Conservation (phyloP, 108 stramenopile genomes). For the Pseudonitzschia multiseries region DNA sequence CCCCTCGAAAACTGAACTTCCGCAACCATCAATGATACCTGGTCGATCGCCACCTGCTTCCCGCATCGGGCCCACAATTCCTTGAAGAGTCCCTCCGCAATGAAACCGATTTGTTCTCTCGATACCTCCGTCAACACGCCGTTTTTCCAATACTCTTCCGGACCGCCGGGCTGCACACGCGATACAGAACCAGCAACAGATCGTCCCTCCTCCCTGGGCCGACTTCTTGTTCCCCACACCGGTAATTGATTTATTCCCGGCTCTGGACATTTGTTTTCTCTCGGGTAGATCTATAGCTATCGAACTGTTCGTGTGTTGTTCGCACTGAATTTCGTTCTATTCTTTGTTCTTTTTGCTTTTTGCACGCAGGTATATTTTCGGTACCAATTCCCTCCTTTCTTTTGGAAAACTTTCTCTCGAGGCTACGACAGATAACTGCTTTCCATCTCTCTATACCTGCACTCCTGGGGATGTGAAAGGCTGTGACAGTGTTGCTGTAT, state of each 20-base stretch:
- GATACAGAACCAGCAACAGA: background rate
- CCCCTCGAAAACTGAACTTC: conserved; percentile 42
- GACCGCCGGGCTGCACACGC: conserved; percentile 25
- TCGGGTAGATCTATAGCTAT: background rate
- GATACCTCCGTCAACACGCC: conserved; percentile 39
- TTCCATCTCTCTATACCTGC: background rate
- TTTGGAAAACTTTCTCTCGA: background rate
- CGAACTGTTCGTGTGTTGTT: background rate
- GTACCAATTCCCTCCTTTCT: background rate
- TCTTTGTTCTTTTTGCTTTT: no score
- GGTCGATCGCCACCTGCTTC: conserved; percentile 40
- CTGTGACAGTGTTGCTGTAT: background rate
- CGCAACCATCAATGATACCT: conserved; percentile 35
- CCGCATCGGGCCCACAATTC: conserved; percentile 45
- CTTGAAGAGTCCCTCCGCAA: conserved; percentile 43
- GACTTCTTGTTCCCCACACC: background rate
- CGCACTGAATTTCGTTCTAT: background rate
- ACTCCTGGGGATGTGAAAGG: background rate
- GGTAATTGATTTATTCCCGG: background rate
- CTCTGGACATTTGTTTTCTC: background rate
- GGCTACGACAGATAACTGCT: background rate
- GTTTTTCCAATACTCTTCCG: conserved; percentile 41
- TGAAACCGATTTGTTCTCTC: conserved; percentile 43
- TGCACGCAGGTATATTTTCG: background rate
- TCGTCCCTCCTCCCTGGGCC: background rate